Base-by-base conservation (phyloP, 2,329 filamentous ascomycete species). In the Pseudocercospora eumusae region DNA sequence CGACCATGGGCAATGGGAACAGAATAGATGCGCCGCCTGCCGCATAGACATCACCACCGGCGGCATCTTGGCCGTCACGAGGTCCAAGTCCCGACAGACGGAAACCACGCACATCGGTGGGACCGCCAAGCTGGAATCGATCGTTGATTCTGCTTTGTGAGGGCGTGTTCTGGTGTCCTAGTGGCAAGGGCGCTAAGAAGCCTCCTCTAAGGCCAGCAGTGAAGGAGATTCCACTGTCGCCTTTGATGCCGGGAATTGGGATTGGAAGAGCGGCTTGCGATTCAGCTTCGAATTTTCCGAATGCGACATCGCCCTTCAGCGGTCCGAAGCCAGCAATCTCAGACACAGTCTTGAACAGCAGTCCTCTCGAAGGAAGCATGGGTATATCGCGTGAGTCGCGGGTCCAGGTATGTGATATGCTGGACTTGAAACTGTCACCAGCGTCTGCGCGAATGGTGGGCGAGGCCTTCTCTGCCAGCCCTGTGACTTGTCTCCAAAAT, bases 91-190 rank as follows among this genome's bases (percentile, higher is more conserved):
- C 95, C 20, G 89, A 90, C 21, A 96, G 85, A 62, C 92, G 88
- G 82, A 99, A 99, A 1, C 95, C 95, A 59, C 95, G 90, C 13
- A 99, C 91, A 73, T 96, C 93, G 2, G 92, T 96, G 3, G 95
- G 93, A 0, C 95, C 95, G 47, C 95, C 95, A 31, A 99, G 89
- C 72, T 92, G 87, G 80, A 99, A 99, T 49, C 95, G 91, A 76
- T 99, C 95, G 74, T 96, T 97, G 71, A 98, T 84, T 28, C 91
- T 87, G 68, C 91, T 96, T 4, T 88, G 85, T 23, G 84, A 81
- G 0, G 88, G 83, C 20, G 80, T 79, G 54, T 80, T 79, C 18
- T 77, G 71, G 57, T 79, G 79, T 6, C 86, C 86, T 7, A 89
- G 79, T 1, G 90, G 84, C 15, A 99, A 81, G 1, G 95, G 95